phyloP scores from a whole-genome alignment of 495 filamentous ascomycete genomes.

The Tuber melanosporum region DNA sequence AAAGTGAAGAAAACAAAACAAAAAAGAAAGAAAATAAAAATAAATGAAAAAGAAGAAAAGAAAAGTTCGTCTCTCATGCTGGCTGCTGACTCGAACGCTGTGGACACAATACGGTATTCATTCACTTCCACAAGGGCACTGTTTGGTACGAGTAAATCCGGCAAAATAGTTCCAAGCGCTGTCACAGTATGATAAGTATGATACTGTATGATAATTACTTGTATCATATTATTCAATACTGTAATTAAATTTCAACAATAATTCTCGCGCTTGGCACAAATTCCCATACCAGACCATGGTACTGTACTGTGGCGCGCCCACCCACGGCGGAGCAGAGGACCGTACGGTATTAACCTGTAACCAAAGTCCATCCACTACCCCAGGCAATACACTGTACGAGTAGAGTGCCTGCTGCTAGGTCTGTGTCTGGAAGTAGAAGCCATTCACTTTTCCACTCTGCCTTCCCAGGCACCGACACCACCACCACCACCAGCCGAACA shows the following conservation, averaged over 20 bases:
- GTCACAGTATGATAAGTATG: neutral
- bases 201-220: no score
- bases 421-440: neutral
- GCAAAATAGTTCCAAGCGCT: neutral
- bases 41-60: neutral
- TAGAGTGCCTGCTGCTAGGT: neutral
- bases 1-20: no score
- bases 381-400: neutral
- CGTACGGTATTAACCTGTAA: neutral
- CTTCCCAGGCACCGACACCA: neutral
- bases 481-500: neutral
- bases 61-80: neutral
- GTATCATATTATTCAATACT: no score
- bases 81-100: neutral
- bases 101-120: neutral
- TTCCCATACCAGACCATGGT: neutral
- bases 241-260: no score
- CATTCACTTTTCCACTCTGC: neutral
- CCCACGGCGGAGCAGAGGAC: neutral
- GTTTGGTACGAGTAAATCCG: neutral
- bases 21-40: constrained; percentile 3
- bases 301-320: neutral
- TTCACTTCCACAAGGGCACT: neutral
- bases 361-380: neutral
- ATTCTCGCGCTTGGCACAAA: neutral